Evolutionary conservation across 1,284 basidiomycete genomes (phyloP), one percentile per base, ranked within the genome.

Genomic region (Moniliella sp.): DNA sequence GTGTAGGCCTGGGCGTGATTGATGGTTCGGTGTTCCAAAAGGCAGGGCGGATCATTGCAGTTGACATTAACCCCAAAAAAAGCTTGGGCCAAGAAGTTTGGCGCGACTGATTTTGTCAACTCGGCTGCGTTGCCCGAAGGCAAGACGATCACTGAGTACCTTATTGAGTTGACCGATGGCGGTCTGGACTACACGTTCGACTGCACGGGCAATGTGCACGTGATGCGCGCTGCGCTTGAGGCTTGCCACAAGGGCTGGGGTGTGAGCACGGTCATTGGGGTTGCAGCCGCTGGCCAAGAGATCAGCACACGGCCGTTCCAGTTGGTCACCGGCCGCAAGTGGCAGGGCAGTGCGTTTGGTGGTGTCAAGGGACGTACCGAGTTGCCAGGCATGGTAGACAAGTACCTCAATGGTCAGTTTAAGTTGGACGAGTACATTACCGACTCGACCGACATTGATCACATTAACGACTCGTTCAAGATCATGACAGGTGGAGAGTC

Each of bases 21-120:
- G n/a, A 45, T 42, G 84, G 86, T 15, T 73, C 83, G 15, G 65
- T 70, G 17, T 66, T 71, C 31, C 75, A 82, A 45, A 75, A 76
- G 36, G 82, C 82, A 18, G 72, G 73, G 40, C 75, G 80, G 40
- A 73, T 97, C 63, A 84, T 97, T 49, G 88, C 86, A 2, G 62
- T 99, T 40, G 91, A 99, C 64, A 76, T 73, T 40, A 94, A 93
- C 67, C 40, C 94, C 86, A 78, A 67, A 64, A 69, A 4, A 48
- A 28, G 4, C 16, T 3, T 88, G 82, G 81, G 83, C 86, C 3
- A 70, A 67, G 61, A 79, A 83, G 65, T 88, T 97, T 61, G 88
- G 88, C 39, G 91, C 88, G n/a, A 82, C 76, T 30, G 86, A 97
- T n/a, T 97, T 94, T 60, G 64, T 97, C 55, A 88, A 94, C 66